phyloP scores from a whole-genome alignment of 2,329 filamentous ascomycete genomes.

The Fusarium camptoceras region DNA sequence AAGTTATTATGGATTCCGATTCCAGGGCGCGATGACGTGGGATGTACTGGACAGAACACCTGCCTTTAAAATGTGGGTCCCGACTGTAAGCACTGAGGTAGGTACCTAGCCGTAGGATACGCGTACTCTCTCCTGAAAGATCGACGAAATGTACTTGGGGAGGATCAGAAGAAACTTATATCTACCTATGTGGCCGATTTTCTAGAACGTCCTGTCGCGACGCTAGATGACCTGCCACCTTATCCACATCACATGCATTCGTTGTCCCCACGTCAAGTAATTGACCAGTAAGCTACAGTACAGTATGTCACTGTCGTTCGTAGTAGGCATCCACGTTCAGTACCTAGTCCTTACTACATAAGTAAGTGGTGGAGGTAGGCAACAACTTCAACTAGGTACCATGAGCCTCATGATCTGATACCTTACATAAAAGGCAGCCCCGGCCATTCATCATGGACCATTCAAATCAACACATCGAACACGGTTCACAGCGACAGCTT shows the following conservation, averaged over 20 bases:
- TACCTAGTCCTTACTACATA: too few species aligned
- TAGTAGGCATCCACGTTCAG: background rate
- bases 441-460: background rate
- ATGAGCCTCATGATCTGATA: background rate
- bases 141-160: background rate
- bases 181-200: background rate
- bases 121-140: background rate
- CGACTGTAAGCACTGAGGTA: background rate
- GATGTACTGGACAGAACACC: slow-evolving; percentile 11
- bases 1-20: slow-evolving; percentile 22
- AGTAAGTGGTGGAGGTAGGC: too few species aligned
- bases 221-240: background rate
- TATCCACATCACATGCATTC: slow-evolving; percentile 28
- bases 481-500: background rate
- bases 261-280: slow-evolving; percentile 11
- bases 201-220: slow-evolving; percentile 19
- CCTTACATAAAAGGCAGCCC: background rate
- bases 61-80: slow-evolving; percentile 36
- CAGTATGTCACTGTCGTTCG: background rate
- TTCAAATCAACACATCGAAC: background rate
- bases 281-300: background rate
- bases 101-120: slow-evolving; percentile 2
- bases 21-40: slow-evolving; percentile 37
- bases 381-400: background rate
- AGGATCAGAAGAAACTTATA: background rate